phyloP scores from a whole-genome alignment of 345 rosid genomes.

The Cardamine chenopodiifolia region DNA sequence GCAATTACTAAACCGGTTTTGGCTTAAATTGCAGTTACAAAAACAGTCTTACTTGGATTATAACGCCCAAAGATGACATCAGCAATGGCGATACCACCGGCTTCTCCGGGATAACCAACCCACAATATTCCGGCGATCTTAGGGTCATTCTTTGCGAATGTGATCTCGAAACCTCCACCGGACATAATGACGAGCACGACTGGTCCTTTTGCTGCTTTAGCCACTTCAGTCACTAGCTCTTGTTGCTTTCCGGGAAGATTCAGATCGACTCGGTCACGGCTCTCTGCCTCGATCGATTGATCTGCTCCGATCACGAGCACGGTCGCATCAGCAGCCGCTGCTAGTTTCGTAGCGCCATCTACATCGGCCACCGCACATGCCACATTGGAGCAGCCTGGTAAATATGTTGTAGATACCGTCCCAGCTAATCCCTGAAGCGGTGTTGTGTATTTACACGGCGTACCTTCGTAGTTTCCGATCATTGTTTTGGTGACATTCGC shows the following conservation, averaged over 20 bases:
- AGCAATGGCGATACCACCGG: constrained; percentile 92
- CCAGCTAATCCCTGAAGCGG: constrained; percentile 78
- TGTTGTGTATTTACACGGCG: constrained; percentile 81
- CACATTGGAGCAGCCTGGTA: constrained; percentile 73
- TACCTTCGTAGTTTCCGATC: constrained; percentile 97
- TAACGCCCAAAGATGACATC: constrained; percentile 74
- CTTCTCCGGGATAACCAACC: constrained; percentile 96
- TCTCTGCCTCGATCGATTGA: constrained; percentile 73
- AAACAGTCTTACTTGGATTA: constrained; percentile 72
- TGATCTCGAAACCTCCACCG: constrained; percentile 83
- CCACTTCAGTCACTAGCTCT: constrained; percentile 61
- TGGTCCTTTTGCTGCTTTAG: constrained; percentile 74
- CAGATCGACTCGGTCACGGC: constrained; percentile 63
- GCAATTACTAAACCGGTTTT: not conserved
- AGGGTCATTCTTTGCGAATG: constrained; percentile 62
- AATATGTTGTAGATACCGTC: constrained; percentile 56
- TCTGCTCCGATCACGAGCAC: constrained; percentile 83
- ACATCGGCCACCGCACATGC: constrained; percentile 66
- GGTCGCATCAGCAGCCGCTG: constrained; percentile 68
- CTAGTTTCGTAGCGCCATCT: constrained; percentile 59
- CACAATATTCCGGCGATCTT: constrained; percentile 80
- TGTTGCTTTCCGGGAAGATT: constrained; percentile 82
- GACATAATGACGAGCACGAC: constrained; percentile 95
- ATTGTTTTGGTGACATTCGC: constrained; percentile 90
- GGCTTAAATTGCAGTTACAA: not conserved